Conservation (phyloP, 768 basidiomycete species). For the Rhizopogon roseolus region DNA sequence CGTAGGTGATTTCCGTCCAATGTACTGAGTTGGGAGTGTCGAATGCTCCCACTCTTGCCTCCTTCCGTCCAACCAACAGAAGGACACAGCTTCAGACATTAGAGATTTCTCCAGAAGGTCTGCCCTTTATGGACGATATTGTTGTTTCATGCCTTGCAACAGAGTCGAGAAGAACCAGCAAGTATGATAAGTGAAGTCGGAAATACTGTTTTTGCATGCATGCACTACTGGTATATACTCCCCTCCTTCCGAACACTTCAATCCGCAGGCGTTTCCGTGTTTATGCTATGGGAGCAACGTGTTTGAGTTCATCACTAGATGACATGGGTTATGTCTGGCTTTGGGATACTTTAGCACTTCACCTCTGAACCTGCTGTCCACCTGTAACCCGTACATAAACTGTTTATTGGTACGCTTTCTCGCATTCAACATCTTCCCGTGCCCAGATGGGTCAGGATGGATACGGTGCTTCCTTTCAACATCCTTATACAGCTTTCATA, state of each 20-base stretch:
- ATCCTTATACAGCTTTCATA: too few species aligned
- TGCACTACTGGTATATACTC: background rate
- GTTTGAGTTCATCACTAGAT: conserved; percentile 68
- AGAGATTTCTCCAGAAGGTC: background rate
- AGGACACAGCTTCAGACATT: background rate
- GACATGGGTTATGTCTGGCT: conserved; percentile 8
- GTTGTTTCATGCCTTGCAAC: background rate
- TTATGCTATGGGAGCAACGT: conserved; percentile 78
- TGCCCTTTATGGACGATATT: background rate
- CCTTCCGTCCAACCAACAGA: background rate
- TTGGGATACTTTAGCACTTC: conserved; percentile 18
- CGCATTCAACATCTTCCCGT: conserved; percentile 38
- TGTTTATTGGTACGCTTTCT: conserved; percentile 23
- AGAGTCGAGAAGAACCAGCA: background rate
- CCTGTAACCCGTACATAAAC: conserved; percentile 77
- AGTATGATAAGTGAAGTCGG: background rate
- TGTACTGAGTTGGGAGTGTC: background rate
- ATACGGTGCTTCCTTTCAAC: too few species aligned
- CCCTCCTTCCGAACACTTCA: background rate
- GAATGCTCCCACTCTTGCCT: background rate
- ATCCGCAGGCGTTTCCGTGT: background rate
- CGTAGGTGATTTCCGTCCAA: background rate
- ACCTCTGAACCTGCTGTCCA: conserved; percentile 86
- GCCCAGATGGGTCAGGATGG: conserved; percentile 39
- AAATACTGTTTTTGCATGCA: background rate